Base-by-base conservation (phyloP, 805 yeast genomes). In the Hanseniaspora jakobsenii region DNA sequence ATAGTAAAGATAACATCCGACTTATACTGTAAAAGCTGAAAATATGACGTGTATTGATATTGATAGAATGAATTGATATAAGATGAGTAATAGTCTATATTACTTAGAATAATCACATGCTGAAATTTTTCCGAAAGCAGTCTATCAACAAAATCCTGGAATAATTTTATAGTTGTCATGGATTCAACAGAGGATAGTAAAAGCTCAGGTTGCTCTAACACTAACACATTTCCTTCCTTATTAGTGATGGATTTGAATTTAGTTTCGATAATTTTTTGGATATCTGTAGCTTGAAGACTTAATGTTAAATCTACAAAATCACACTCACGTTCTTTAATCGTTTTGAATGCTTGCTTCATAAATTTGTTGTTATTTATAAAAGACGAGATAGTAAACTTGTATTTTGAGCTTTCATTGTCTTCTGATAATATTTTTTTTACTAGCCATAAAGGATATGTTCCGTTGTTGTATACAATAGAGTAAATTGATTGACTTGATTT, bases 401-500 rank as follows among this genome's bases (percentile, higher is more conserved):
- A 37, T 5, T 27, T 49, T 6, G n/a, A 14, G n/a, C 26, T 42
- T 3, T 30, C 28, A n/a, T 32, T 9, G 21, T 43, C 60, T 28
- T 66, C 67, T 52, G 79, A 84, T 7, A 77, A 59, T 18, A 80
- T 55, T 2, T 77, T 67, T 44, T 67, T 68, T 3, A 70, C 53
- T 30, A 81, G 62, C 89, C 89, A 81, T 5, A 73, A 57, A 2
- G 87, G 76, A 22, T 73, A 67, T 0, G 81, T 77, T 0, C 80
- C 77, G 38, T 42, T 42, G 29, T 42, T 42, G 19, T 42, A 42
- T 12, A 42, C 16, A 4, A 64, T 66, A 1, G 62, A 57, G 37
- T 69, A 64, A 0, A 72, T 50, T 8, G 66, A 43, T 2, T 66
- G 54, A 36, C 52, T 54, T 51, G 48, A 27, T n/a, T 47, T 45